Evolutionary conservation across 2,329 filamentous ascomycete genomes (phyloP).

Genomic region (Aureobasidium pullulans): DNA sequence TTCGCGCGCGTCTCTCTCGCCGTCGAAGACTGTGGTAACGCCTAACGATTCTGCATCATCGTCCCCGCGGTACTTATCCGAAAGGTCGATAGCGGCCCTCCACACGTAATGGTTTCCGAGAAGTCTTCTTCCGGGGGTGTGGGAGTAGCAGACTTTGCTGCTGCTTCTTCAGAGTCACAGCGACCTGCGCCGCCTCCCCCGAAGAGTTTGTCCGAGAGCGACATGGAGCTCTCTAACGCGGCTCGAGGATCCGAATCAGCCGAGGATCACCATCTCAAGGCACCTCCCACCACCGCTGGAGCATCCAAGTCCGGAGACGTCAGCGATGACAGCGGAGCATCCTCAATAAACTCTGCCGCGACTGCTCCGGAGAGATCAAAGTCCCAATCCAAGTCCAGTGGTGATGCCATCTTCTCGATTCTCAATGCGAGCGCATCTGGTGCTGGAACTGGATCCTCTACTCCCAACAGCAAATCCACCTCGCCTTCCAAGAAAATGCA

Average conservation of each 20-base stretch:
- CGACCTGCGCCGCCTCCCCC: not conserved
- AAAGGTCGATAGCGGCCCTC: not conserved
- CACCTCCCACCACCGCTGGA: not conserved
- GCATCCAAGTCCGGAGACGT: not conserved
- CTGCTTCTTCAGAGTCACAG: not conserved
- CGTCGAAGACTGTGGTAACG: not conserved
- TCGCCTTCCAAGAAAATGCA: not conserved
- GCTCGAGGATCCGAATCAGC: not conserved
- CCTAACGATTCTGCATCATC: not conserved
- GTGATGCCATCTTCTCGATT: not conserved
- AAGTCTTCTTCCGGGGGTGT: not conserved
- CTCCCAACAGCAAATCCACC: not conserved
- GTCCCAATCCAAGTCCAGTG: not conserved
- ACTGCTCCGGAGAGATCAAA: not conserved
- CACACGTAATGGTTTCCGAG: slow-evolving; percentile 1
- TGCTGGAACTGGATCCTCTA: not conserved
- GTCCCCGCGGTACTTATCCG: not conserved
- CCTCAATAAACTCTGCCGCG: slow-evolving; percentile 2
- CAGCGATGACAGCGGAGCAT: not conserved
- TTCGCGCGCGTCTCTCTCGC: not conserved
- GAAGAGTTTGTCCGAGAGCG: slow-evolving; percentile 5
- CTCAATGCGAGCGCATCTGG: not conserved
- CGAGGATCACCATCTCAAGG: not conserved
- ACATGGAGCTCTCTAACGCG: not conserved
- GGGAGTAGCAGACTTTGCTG: slow-evolving; percentile 4